Base-by-base conservation (phyloP, 306 rosid species). In the Quercus rubra region DNA sequence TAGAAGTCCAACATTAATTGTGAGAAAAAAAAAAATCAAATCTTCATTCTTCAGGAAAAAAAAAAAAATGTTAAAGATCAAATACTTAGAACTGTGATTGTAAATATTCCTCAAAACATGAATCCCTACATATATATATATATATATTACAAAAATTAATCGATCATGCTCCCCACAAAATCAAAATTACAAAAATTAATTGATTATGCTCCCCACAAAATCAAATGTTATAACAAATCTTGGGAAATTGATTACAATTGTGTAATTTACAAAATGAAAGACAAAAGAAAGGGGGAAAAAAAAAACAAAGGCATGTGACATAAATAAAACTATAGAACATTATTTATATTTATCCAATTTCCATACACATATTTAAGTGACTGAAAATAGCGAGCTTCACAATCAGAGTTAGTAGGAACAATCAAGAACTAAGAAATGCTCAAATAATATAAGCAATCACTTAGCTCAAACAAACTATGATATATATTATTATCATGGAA, bases 1-100 rank as follows among this genome's bases (percentile, higher is more conserved):
- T 85, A 88, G 62, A 79, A 83, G n/a, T 55, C 46, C 73, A 70
- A 70, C 61, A 28, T 15, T 27, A 74, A 21, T n/a, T 11, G 12
- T 30, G 30, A 14, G 41, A 35, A 74, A 19, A 33, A 33, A 1
- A 0, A 49, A 9, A 28, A 38, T 17, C 21, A 7, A 0, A 51
- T 49, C 30, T 5, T 25, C 43, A 38, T 2, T 38, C 43, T 6
- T 38, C 43, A 38, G 43, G 43, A 38, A 38, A 38, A 38, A 33
- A 38, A 7, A 38, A 21, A 21, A 21, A 21, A 21, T 0, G 9
- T 38, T 38, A 1, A 57, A 10, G 20, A 38, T 17, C 21, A 5
- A 1, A 51, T 30, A 20, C 1, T 25, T 6, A 43, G 13, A 4
- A 68, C 5, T 0, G 6, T 3, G 31, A 71, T 11, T 17, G 51